Evolutionary conservation across 1,284 basidiomycete genomes (phyloP), one percentile per base, ranked within the genome.

Genomic region (Moesziomyces sp.): DNA sequence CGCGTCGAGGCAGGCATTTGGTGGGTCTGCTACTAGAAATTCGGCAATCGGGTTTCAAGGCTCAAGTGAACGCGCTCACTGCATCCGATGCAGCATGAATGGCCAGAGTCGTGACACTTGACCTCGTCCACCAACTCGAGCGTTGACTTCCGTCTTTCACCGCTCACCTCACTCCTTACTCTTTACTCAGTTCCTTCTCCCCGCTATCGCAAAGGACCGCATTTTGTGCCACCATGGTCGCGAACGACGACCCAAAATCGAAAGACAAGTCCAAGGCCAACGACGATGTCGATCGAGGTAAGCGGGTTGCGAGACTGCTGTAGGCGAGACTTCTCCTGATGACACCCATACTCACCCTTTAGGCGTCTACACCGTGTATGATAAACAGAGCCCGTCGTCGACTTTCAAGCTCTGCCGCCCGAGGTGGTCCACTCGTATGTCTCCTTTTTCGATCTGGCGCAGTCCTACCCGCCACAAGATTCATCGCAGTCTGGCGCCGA

Each of bases 341-440:
- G 19, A 46, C 11, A 23, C n/a, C 6, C 49, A 18, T 18, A 51
- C 28, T 40, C 0, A 23, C 30, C 1, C 19, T 6, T 0, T 9
- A 9, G 11, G 6, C 6, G 23, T n/a, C 18, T 18, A 40, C 38
- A 14, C 8, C 7, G 10, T 13, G 30, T 34, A 34, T 34, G 30
- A 3, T 13, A 0, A 11, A 52, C 52, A 67, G 74, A 77, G n/a
- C 49, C 66, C 3, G 64, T 76, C 5, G 61, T 79, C 50, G 78
- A 79, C 66, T 79, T 79, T 44, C 46, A 73, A 28, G 67, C 69
- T 2, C 56, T 79, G 4, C 58, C 78, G 8, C 46, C 76, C 46
- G 66, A 68, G 34, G 78, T 75, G 0, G 49, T 79, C 2, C 70
- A 79, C 45, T 69, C 76, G 0, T 79, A 79, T 58, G 54, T 79